Evolutionary conservation across 2,329 filamentous ascomycete genomes (phyloP).

Genomic region (Pyricularia sp.): DNA sequence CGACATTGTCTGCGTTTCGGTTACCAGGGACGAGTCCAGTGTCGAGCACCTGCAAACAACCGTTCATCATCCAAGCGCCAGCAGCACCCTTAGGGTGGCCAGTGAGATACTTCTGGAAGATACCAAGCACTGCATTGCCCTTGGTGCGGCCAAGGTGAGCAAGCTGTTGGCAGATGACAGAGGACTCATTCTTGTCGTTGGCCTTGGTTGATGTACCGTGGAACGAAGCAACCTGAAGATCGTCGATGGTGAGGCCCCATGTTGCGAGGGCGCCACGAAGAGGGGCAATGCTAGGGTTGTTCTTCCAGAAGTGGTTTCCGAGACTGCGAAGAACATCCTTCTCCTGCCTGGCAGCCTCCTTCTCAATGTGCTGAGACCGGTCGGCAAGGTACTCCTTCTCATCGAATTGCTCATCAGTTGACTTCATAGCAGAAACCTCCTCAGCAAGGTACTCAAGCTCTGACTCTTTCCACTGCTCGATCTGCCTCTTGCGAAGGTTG

Average conservation of each 20-base stretch:
- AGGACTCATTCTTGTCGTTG: slow-evolving; percentile 99
- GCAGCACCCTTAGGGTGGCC: slow-evolving; percentile 99
- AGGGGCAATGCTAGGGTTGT: slow-evolving; percentile 85
- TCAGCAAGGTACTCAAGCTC: slow-evolving; percentile 90
- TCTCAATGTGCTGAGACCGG: slow-evolving; percentile 77
- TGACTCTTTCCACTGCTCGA: slow-evolving; percentile 93
- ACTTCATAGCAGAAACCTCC: slow-evolving; percentile 85
- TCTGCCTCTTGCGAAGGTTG: slow-evolving; percentile 85
- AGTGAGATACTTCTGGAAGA: slow-evolving; percentile 99
- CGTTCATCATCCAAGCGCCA: slow-evolving; percentile 99
- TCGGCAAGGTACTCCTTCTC: slow-evolving; percentile 81
- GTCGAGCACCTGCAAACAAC: slow-evolving; percentile 91
- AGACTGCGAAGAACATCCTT: slow-evolving; percentile 87
- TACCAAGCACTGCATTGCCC: slow-evolving; percentile 90
- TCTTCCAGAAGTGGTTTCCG: slow-evolving; percentile 99
- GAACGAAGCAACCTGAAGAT: slow-evolving; percentile 92
- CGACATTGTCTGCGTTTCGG: slow-evolving; percentile 95
- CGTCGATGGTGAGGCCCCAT: slow-evolving; percentile 96
- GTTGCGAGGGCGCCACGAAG: slow-evolving; percentile 92
- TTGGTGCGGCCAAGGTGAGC: slow-evolving; percentile 89
- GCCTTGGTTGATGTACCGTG: slow-evolving; percentile 97
- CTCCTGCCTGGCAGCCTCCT: slow-evolving; percentile 79
- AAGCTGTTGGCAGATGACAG: slow-evolving; percentile 93
- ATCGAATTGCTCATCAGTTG: slow-evolving; percentile 63
- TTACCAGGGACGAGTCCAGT: slow-evolving; percentile 91